Evolutionary conservation across 2,329 filamentous ascomycete genomes (phyloP).

Genomic region (Penicillium thymicola): DNA sequence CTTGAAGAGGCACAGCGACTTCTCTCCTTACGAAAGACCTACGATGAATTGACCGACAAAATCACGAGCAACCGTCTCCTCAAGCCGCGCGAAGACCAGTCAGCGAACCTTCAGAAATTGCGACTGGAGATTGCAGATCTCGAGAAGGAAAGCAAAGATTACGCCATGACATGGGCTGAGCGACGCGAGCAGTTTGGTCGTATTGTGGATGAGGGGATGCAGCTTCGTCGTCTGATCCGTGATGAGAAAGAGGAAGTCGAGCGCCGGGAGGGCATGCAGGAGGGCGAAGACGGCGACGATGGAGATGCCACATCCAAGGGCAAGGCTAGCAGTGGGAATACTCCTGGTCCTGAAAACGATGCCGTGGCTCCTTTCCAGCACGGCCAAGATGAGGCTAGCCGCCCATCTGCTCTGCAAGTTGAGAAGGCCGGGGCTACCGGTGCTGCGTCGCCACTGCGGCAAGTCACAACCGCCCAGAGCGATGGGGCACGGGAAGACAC

Average conservation of each 20-base stretch:
- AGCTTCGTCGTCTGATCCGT: slow-evolving; percentile 77
- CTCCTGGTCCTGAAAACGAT: slow-evolving; percentile 51
- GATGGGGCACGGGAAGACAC: slow-evolving; percentile 52
- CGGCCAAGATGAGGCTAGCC: slow-evolving; percentile 32
- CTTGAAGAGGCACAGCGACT: slow-evolving; percentile 73
- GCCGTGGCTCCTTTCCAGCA: slow-evolving; percentile 35
- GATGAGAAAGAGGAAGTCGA: slow-evolving; percentile 96
- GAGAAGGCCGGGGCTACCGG: slow-evolving; percentile 33
- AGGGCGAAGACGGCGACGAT: slow-evolving; percentile 57
- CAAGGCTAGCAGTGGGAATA: slow-evolving; percentile 47
- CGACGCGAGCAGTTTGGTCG: slow-evolving; percentile 79
- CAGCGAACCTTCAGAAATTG: slow-evolving; percentile 72
- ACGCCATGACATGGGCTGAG: slow-evolving; percentile 79
- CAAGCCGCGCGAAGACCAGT: slow-evolving; percentile 79
- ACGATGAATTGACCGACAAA: slow-evolving; percentile 82
- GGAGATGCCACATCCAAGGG: slow-evolving; percentile 51
- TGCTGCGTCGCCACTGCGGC: slow-evolving; percentile 39
- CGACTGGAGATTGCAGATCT: slow-evolving; percentile 85
- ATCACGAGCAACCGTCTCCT: slow-evolving; percentile 79
- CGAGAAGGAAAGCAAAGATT: slow-evolving; percentile 77
- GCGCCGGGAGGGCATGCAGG: slow-evolving; percentile 74
- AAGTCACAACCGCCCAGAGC: slow-evolving; percentile 36
- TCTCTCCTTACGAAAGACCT: slow-evolving; percentile 74
- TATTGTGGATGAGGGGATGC: slow-evolving; percentile 88
- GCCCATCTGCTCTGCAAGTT: slow-evolving; percentile 26